A percentile compares a stretch with the other conserved stretches of the same genome.
Conservation (phyloP, 352 stramenopile species). For the Hyaloperonospora arabidopsidis region DNA sequence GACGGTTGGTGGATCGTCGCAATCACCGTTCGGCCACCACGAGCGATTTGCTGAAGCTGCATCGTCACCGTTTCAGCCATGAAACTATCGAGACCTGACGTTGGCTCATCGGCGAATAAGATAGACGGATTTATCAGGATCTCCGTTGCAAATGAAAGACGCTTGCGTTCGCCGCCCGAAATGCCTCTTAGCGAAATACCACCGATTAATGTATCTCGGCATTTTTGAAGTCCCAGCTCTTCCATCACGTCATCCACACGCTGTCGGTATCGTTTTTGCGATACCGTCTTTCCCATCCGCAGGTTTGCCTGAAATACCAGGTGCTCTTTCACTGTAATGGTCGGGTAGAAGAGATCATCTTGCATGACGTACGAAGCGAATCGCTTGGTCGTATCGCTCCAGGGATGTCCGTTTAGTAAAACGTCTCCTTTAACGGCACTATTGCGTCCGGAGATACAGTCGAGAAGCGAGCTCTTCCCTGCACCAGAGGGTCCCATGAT, state of each 20-base stretch:
- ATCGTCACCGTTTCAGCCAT: conserved; percentile 53
- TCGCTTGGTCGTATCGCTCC: conserved; percentile 31
- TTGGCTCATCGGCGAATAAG: conserved; percentile 85
- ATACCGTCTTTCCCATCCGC: conserved; percentile 43
- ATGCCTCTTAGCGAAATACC: conserved; percentile 46
- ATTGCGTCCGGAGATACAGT: conserved; percentile 83
- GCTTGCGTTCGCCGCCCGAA: conserved; percentile 70
- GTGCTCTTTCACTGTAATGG: conserved; percentile 87
- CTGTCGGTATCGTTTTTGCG: conserved; percentile 24
- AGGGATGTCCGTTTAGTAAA: conserved; percentile 52
- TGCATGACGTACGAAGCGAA: conserved; percentile 65
- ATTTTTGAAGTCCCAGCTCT: conserved; percentile 42
- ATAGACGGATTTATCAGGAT: conserved; percentile 74
- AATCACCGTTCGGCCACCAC: conserved; percentile 74
- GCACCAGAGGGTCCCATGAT: too few species aligned
- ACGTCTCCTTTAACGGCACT: conserved; percentile 60
- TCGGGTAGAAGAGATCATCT: conserved; percentile 82
- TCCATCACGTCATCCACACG: conserved; percentile 57
- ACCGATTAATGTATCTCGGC: conserved; percentile 50
- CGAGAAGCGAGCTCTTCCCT: too few species aligned
- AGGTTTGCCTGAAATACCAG: conserved; percentile 81
- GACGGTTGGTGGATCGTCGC: conserved; percentile 87
- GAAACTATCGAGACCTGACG: conserved; percentile 51
- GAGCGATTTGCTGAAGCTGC: conserved; percentile 55
- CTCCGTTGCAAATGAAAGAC: conserved; percentile 74